phyloP scores from a whole-genome alignment of 306 rosid genomes.

The Cercis canadensis region DNA sequence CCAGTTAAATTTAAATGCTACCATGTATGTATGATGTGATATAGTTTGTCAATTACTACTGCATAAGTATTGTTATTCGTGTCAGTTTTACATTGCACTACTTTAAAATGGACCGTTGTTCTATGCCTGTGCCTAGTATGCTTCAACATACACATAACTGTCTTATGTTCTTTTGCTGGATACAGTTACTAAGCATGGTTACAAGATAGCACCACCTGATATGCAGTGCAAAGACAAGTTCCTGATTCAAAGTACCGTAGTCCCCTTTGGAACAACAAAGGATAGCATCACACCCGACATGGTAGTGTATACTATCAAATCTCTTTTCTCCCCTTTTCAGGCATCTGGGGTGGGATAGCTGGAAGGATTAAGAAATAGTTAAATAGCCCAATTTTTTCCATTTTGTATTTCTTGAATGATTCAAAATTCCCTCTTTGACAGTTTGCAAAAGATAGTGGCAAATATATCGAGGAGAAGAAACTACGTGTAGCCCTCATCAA shows the following conservation, averaged over 20 bases:
- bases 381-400: neutral
- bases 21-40: too few relatives aligned
- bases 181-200: slow-evolving; percentile 96
- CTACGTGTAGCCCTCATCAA: slow-evolving; percentile 68
- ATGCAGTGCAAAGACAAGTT: slow-evolving; percentile 91
- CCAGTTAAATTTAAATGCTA: too few relatives aligned
- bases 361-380: slow-evolving; percentile 22
- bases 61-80: too few relatives aligned
- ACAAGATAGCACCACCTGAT: slow-evolving; percentile 70
- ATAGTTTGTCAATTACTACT: too few relatives aligned
- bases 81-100: too few relatives aligned
- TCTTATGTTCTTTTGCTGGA: slow-evolving; percentile 30
- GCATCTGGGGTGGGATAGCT: neutral
- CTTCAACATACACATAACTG: neutral
- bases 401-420: slow-evolving; percentile 30
- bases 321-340: slow-evolving; percentile 3
- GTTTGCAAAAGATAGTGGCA: slow-evolving; percentile 78
- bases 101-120: too few relatives aligned
- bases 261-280: slow-evolving; percentile 72
- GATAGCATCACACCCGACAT: slow-evolving; percentile 67
- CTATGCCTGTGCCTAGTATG: too few relatives aligned
- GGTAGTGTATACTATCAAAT: slow-evolving; percentile 52
- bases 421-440: slow-evolving; percentile 42
- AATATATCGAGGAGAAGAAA: slow-evolving; percentile 79
- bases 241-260: slow-evolving; percentile 72